Base-by-base conservation (phyloP, 2,329 filamentous ascomycete species). In the Fusarium stilboides region DNA sequence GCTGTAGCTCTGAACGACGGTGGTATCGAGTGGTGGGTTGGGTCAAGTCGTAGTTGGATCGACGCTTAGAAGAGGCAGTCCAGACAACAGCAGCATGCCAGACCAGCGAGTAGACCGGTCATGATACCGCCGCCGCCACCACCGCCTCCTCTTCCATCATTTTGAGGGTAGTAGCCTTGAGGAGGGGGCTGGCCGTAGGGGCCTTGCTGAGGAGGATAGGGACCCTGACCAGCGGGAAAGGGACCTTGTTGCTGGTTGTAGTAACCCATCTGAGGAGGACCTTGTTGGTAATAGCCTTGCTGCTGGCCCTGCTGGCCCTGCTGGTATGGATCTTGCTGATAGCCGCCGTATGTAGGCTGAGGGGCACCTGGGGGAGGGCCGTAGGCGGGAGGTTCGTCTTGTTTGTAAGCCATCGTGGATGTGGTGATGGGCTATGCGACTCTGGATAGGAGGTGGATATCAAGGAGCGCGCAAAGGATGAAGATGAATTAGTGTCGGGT, bases 31-130 rank as follows among this genome's bases (percentile, higher is more conserved):
- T 44, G 45, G 20, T 44, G 24, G 40, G 13, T 49, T 22, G 22
- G 26, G 28, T 43, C 39, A 37, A 53, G 34, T 61, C 15, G 45
- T 62, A 56, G 43, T 64, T 28, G 13, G 40, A n/a, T 51, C 17
- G 43, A 8, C 24, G 33, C 58, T 77, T 84, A 89, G 72, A 87
- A 88, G n/a, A 88, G 74, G 44, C 81, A 79, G 68, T 89, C 87
- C 72, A 89, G 75, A 74, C 87, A 89, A 78, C 87, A 89, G 75
- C 87, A 89, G 76, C 86, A 88, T 2, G 87, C 87, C 62, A 87
- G 74, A 66, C 81, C 80, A 17, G 84, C 86, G 17, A 87, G 70
- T 54, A 87, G 74, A 42, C 83, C 84, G 34, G 82, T 82, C 42
- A 86, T 69, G 55, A 82, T 68, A 45, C 83, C 80, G 26, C 76